These are phyloP conservation scores for Vaccinium corymbosum DNA, from an alignment of 148 eudicot species.

Conservation along the genomic window DNA sequence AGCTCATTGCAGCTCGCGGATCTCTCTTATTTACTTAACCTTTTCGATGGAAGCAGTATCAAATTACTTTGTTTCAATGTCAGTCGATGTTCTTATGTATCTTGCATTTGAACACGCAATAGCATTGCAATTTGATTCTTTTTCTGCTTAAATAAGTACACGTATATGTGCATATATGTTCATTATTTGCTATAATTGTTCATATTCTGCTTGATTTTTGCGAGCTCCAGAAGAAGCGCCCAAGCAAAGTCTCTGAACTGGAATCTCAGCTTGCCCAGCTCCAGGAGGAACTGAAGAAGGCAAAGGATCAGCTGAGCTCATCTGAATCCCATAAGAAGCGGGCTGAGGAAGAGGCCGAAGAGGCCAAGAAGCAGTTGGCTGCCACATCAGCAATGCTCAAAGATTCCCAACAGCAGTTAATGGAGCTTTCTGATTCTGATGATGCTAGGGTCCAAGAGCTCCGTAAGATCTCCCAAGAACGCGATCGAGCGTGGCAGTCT, in stretches of 20 bases:
- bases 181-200: background rate
- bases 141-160: background rate
- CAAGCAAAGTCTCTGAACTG: constrained; percentile 56
- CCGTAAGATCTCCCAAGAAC: constrained; percentile 72
- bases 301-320: constrained; percentile 70
- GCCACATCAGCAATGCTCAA: constrained; percentile 53
- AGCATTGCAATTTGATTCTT: background rate
- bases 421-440: constrained; percentile 59
- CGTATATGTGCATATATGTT: background rate
- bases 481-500: constrained; percentile 80
- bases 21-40: background rate
- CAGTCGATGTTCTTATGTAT: background rate
- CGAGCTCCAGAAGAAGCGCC: constrained; percentile 51
- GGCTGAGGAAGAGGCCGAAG: constrained; percentile 72
- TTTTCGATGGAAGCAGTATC: background rate
- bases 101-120: background rate
- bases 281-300: constrained; percentile 70
- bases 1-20: background rate
- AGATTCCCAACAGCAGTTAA: constrained; percentile 59
- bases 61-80: background rate
- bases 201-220: background rate
- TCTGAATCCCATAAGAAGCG: constrained; percentile 48
- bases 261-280: constrained; percentile 74
- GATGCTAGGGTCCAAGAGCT: constrained; percentile 66
- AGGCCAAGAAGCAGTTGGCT: constrained; percentile 59